phyloP scores from a whole-genome alignment of 2,329 filamentous ascomycete species.

The Hymenoscyphus occultus region DNA sequence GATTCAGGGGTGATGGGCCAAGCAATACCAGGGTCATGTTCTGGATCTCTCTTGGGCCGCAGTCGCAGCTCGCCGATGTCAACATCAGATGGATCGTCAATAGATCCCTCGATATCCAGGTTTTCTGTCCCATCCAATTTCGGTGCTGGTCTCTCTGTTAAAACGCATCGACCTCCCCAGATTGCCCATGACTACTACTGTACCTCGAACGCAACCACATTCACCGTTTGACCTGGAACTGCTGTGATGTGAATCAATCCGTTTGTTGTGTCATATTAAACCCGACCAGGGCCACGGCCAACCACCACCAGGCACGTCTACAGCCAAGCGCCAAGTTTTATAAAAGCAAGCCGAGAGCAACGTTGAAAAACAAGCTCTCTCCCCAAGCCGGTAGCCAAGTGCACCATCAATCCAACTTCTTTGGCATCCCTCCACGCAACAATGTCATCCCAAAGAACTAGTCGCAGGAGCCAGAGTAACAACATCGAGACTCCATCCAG shows the following conservation, averaged over 20 bases:
- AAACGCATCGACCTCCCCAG: not conserved
- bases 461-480: not conserved
- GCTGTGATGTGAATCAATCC: not conserved
- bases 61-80: not conserved
- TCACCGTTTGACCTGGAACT: not conserved
- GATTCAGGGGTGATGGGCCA: not conserved
- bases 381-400: not conserved
- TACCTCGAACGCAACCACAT: not conserved
- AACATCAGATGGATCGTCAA: not conserved
- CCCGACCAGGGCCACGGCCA: not conserved
- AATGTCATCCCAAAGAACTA: slow-evolving; percentile 7
- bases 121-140: not conserved
- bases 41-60: not conserved
- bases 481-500: not conserved
- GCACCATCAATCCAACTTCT: not conserved
- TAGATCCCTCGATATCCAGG: not conserved
- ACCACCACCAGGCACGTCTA: not conserved
- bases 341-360: not conserved
- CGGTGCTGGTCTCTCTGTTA: not conserved
- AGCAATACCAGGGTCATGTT: not conserved
- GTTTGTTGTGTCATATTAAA: not conserved
- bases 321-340: not conserved
- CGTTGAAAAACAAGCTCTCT: not conserved
- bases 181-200: not conserved
- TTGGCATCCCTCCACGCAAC: not conserved